Evolutionary conservation across 2,329 filamentous ascomycete species (phyloP).

Genomic region (Aureobasidium lini): DNA sequence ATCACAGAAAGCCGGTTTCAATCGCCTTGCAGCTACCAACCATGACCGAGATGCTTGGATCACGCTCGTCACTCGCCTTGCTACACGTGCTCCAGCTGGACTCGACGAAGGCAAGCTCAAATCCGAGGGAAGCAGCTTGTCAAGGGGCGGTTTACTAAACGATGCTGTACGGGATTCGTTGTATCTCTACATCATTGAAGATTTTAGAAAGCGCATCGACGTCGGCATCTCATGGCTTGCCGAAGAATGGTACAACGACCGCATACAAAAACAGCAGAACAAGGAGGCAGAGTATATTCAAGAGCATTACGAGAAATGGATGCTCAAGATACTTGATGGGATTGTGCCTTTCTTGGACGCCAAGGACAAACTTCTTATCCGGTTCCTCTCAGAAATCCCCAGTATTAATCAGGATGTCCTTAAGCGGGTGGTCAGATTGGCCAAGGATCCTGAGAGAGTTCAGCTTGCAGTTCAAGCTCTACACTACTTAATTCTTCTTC

Average conservation of each 20-base stretch:
- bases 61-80: slow-evolving; percentile 75
- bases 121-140: slow-evolving; percentile 41
- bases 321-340: slow-evolving; percentile 73
- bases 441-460: slow-evolving; percentile 57
- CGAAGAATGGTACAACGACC: slow-evolving; percentile 97
- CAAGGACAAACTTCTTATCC: slow-evolving; percentile 71
- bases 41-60: slow-evolving; percentile 88
- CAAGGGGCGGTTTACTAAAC: slow-evolving; percentile 42
- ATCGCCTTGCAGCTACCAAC: slow-evolving; percentile 66
- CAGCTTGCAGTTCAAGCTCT: slow-evolving; percentile 51
- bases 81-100: slow-evolving; percentile 67
- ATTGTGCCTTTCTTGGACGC: slow-evolving; percentile 87
- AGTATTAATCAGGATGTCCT: slow-evolving; percentile 67
- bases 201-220: slow-evolving; percentile 84
- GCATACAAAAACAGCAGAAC: slow-evolving; percentile 43
- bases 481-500: slow-evolving; percentile 51
- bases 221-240: slow-evolving; percentile 89
- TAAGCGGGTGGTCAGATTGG: slow-evolving; percentile 58
- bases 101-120: slow-evolving; percentile 56
- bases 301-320: slow-evolving; percentile 70
- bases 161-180: slow-evolving; percentile 71
- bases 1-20: slow-evolving; percentile 62
- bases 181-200: slow-evolving; percentile 80
- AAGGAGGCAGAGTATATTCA: slow-evolving; percentile 38
- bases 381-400: slow-evolving; percentile 87